phyloP scores from a whole-genome alignment of 371 early-diverging fungal genomes.

The Mucor circinelloides region DNA sequence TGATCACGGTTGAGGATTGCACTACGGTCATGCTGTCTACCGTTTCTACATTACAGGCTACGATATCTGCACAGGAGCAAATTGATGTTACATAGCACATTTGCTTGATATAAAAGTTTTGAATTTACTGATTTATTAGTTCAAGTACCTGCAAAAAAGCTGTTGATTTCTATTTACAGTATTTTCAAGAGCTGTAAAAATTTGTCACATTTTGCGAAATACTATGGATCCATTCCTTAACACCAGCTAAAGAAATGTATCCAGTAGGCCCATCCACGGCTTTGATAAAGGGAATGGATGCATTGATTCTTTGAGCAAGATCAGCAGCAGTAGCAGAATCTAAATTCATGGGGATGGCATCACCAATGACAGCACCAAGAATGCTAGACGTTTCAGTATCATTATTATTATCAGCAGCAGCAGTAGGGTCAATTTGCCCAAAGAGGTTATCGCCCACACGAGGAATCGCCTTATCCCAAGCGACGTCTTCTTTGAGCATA shows the following conservation, averaged over 20 bases:
- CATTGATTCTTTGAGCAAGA: background rate
- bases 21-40: too few species aligned
- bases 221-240: slow-evolving; percentile 17
- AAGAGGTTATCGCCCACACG: slow-evolving; percentile 11
- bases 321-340: background rate
- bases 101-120: too few species aligned
- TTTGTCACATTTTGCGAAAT: slow-evolving; percentile 1
- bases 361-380: background rate
- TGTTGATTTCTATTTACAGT: too few species aligned
- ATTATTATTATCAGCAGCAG: background rate
- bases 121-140: too few species aligned
- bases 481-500: slow-evolving; percentile 41
- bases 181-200: background rate
- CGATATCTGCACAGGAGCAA: too few species aligned
- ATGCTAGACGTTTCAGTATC: background rate
- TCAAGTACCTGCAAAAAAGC: too few species aligned
- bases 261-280: slow-evolving; percentile 25
- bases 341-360: background rate
- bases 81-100: too few species aligned
- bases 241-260: slow-evolving; percentile 11
- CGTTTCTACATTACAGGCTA: too few species aligned
- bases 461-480: slow-evolving; percentile 35
- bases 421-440: background rate
- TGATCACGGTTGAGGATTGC: too few species aligned
- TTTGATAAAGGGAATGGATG: background rate